These are phyloP conservation scores for Parafenestella ontariensis DNA, from an alignment of 2,329 filamentous ascomycete species.

Conservation along the genomic window DNA sequence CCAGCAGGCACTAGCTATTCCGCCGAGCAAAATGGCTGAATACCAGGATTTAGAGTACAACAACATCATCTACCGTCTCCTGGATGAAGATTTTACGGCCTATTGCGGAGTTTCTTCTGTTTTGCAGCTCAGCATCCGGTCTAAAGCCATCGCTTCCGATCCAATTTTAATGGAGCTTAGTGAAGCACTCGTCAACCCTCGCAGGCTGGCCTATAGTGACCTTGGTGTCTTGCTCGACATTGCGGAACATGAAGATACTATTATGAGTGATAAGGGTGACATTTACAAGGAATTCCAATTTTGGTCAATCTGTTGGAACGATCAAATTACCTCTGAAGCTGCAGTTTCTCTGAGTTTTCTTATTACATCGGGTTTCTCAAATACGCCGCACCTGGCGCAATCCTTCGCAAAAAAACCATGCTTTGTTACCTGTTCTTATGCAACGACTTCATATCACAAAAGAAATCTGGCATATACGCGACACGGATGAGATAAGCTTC, in stretches of 20 bases:
- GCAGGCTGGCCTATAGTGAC: neutral
- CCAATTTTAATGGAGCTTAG: neutral
- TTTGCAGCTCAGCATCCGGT: neutral
- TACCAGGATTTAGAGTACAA: neutral
- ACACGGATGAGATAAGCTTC: neutral
- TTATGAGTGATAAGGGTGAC: no score
- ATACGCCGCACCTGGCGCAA: neutral
- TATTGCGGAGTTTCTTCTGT: neutral
- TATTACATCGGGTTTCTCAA: neutral
- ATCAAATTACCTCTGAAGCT: neutral
- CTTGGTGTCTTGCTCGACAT: neutral
- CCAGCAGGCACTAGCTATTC: neutral
- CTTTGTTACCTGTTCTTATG: neutral
- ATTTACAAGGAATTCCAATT: neutral
- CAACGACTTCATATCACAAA: neutral
- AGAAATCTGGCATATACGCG: neutral
- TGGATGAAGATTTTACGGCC: neutral
- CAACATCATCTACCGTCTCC: neutral
- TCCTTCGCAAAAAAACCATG: neutral
- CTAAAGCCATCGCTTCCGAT: neutral
- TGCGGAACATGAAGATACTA: neutral
- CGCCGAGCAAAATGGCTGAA: neutral
- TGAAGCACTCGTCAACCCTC: neutral
- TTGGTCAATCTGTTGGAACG: neutral
- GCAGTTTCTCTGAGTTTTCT: neutral